A percentile compares a stretch with the other conserved stretches of the same genome.
These are phyloP conservation scores for Pleurotus ostreatus DNA, from an alignment of 768 basidiomycete species.

Conservation along the genomic window DNA sequence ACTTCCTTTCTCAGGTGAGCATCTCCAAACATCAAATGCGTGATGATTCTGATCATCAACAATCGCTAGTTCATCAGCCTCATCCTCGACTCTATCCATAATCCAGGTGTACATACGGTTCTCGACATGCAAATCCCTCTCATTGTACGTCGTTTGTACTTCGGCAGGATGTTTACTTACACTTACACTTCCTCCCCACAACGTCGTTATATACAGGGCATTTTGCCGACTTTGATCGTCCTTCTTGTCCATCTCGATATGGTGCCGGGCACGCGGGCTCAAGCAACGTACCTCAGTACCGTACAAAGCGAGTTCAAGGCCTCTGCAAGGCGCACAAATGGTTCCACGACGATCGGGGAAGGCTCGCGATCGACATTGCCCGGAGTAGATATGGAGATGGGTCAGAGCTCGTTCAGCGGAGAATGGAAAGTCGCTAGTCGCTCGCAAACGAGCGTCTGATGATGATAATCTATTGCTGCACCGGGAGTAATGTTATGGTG, in stretches of 20 bases:
- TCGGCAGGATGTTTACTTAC: too few species aligned
- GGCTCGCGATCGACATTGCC: background rate
- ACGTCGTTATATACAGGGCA: background rate
- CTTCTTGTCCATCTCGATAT: slow-evolving; percentile 4
- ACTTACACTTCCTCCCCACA: background rate
- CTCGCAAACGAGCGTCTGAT: background rate
- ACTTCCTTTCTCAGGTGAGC: slow-evolving; percentile 2
- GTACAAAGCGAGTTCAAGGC: slow-evolving; percentile 6
- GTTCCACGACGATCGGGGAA: background rate
- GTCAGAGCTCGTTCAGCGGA: background rate
- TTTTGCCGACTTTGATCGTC: slow-evolving; percentile 7
- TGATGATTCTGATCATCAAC: background rate
- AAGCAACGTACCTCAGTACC: background rate
- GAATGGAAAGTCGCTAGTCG: slow-evolving; percentile 6
- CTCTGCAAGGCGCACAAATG: background rate
- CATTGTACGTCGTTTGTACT: background rate
- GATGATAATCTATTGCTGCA: too few species aligned
- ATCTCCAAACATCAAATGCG: background rate
- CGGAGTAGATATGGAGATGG: background rate
- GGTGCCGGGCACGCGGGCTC: slow-evolving; percentile 2
- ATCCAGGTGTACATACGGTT: slow-evolving; percentile 3
- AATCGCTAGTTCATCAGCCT: slow-evolving; percentile 1
- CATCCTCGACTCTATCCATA: slow-evolving; percentile 2
- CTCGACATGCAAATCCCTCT: slow-evolving; percentile 8
- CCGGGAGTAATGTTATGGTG: too few species aligned